Base-by-base conservation (phyloP, 2,329 filamentous ascomycete genomes). In the Colletotrichum musicola region DNA sequence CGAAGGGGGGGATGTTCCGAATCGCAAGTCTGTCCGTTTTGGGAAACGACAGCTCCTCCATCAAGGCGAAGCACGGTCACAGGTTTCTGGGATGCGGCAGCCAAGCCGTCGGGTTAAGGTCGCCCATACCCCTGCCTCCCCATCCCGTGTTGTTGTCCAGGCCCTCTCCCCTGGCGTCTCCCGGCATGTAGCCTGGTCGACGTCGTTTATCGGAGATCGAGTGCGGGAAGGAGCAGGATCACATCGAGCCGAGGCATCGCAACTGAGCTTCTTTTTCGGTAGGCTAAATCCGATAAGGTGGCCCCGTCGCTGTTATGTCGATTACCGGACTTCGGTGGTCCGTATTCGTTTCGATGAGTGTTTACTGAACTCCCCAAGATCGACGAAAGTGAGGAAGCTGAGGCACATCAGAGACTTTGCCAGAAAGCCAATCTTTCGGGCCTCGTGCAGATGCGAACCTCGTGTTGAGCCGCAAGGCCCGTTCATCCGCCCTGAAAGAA, bases 21-120 rank as follows among this genome's bases (percentile, higher is more conserved):
- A 54, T 71, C 69, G 69, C 69, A 71, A 71, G 56, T 62, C 56
- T 71, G 66, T 69, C 69, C 56, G 25, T 49, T 65, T 69, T 65
- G 69, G 69, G 68, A 68, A 70, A 68, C 62, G 53, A 18, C 16
- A 53, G 35, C 40, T 50, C 35, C 40, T 50, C 46, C 9, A 13
- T 63, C 25, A 27, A 4, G 64, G 55, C 22, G 53, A 56, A 68
- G 68, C 64, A 70, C 64, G 68, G 68, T 60, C 22, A 20, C 62
- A 60, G 49, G 30, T 35, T 4, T 56, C 64, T 40, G 20, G 64
- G 55, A 65, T 56, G 44, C 44, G 50, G 50, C 35, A 46, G 56
- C 62, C 65, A 68, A 55, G 65, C 50, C 42, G 47, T 46, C 54
- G 66, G 66, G 47, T 51, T 65, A 42, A 30, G 49, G 13, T 14